These are phyloP conservation scores for Pyronema omphalodes DNA, from an alignment of 495 filamentous ascomycete genomes.

Conservation along the genomic window DNA sequence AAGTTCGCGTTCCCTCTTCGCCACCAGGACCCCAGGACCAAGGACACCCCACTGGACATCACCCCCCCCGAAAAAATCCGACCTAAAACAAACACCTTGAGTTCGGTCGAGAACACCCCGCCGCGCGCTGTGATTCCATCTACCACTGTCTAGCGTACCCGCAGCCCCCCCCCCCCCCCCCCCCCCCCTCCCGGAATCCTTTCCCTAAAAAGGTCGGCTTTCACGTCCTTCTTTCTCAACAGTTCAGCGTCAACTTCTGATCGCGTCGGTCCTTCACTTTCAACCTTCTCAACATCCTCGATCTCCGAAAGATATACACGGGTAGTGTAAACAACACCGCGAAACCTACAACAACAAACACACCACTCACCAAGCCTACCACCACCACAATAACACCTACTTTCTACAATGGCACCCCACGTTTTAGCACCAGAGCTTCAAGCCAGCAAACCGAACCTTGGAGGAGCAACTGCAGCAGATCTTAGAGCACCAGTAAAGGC, in stretches of 20 bases:
- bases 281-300: background rate
- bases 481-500: conserved; percentile 18
- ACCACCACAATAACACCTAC: too few relatives aligned
- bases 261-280: background rate
- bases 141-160: too few relatives aligned
- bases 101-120: too few relatives aligned
- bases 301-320: background rate
- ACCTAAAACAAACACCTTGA: too few relatives aligned
- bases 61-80: too few relatives aligned
- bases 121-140: too few relatives aligned
- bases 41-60: too few relatives aligned
- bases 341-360: background rate
- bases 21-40: too few relatives aligned
- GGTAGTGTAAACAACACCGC: background rate
- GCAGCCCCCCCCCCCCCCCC: too few relatives aligned
- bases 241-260: background rate
- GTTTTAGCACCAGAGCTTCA: conserved; percentile 15
- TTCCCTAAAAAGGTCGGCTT: background rate
- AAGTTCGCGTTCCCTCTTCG: too few relatives aligned
- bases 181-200: too few relatives aligned
- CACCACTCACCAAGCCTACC: too few relatives aligned
- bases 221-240: background rate
- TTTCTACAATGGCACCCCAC: conserved; percentile 19
- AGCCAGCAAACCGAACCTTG: conserved; percentile 10
- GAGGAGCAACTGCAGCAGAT: conserved; percentile 21